These are phyloP conservation scores for Davidsoniella virescens DNA, from an alignment of 2,329 filamentous ascomycete species.

Conservation along the genomic window DNA sequence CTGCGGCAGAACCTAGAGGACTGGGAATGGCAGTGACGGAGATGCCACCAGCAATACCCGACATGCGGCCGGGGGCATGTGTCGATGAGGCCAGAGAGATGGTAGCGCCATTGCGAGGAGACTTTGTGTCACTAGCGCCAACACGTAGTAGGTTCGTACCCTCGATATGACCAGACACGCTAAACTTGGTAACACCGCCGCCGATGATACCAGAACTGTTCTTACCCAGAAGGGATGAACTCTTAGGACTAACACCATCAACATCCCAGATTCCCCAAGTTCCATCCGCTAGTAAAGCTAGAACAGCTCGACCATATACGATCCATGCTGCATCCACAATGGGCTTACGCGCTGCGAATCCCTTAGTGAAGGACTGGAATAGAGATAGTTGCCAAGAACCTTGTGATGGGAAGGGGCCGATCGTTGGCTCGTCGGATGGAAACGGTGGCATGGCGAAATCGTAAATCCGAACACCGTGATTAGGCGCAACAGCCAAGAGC, in stretches of 20 bases:
- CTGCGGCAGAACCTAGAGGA: constrained; percentile 25
- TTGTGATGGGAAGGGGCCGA: constrained; percentile 36
- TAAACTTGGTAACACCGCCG: constrained; percentile 42
- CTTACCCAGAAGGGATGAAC: constrained; percentile 31
- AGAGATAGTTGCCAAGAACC: constrained; percentile 50
- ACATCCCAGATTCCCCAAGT: constrained; percentile 56
- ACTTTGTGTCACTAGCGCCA: constrained; percentile 21
- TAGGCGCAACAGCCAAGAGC: constrained; percentile 37
- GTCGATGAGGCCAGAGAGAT: constrained; percentile 25
- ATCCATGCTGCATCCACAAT: constrained; percentile 49
- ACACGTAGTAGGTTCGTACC: constrained; percentile 39
- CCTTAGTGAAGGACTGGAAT: constrained; percentile 38
- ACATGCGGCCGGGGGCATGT: constrained; percentile 33
- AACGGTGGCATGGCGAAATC: constrained; percentile 40
- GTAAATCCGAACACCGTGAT: constrained; percentile 43
- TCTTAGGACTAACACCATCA: constrained; percentile 36
- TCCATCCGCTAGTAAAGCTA: constrained; percentile 43
- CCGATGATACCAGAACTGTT: constrained; percentile 37
- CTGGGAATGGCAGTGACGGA: constrained; percentile 30
- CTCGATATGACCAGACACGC: constrained; percentile 42
- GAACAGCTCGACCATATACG: constrained; percentile 39
- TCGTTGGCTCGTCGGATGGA: constrained; percentile 32
- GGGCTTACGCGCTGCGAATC: constrained; percentile 36
- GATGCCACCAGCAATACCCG: constrained; percentile 36
- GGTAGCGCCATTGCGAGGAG: constrained; percentile 24